Evolutionary conservation across 441 rosid species (phyloP).

Genomic region (Pelargonium australe): DNA sequence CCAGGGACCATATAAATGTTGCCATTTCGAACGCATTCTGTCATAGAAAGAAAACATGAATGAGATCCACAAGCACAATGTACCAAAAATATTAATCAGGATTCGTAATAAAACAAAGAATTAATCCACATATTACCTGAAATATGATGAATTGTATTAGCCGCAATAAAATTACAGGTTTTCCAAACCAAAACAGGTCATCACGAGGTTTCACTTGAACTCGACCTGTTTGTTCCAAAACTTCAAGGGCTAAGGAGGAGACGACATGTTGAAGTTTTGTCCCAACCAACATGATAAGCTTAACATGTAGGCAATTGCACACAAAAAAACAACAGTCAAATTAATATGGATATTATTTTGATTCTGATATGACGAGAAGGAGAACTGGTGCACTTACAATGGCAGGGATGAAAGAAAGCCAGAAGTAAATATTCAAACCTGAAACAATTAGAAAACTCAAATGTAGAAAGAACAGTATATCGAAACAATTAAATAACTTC

Average conservation of each 20-base stretch:
- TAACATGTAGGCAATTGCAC: slow-evolving; percentile 19
- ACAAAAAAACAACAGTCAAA: neutral
- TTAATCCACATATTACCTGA: slow-evolving; percentile 40
- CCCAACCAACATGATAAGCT: slow-evolving; percentile 91
- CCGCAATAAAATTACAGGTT: slow-evolving; percentile 67
- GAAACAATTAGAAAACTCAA: slow-evolving; percentile 23
- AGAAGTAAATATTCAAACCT: slow-evolving; percentile 87
- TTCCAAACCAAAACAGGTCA: slow-evolving; percentile 89
- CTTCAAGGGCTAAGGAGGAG: slow-evolving; percentile 79
- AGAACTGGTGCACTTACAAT: slow-evolving; percentile 48
- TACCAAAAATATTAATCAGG: neutral
- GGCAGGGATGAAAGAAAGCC: slow-evolving; percentile 94
- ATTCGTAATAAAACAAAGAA: neutral
- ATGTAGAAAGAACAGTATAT: neutral
- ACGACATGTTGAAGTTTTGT: slow-evolving; percentile 92
- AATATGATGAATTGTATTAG: slow-evolving; percentile 83
- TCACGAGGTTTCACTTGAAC: slow-evolving; percentile 86
- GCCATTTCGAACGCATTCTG: slow-evolving; percentile 99
- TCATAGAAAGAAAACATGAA: slow-evolving; percentile 15
- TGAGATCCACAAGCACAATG: slow-evolving; percentile 1
- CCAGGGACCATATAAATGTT: slow-evolving; percentile 89
- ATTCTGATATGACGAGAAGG: neutral
- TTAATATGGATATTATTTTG: neutral
- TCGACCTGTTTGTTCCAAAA: slow-evolving; percentile 63
- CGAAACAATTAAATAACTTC: slow-evolving; percentile 8